Base-by-base conservation (phyloP, 305 asterid species). In the Lippia alba region DNA sequence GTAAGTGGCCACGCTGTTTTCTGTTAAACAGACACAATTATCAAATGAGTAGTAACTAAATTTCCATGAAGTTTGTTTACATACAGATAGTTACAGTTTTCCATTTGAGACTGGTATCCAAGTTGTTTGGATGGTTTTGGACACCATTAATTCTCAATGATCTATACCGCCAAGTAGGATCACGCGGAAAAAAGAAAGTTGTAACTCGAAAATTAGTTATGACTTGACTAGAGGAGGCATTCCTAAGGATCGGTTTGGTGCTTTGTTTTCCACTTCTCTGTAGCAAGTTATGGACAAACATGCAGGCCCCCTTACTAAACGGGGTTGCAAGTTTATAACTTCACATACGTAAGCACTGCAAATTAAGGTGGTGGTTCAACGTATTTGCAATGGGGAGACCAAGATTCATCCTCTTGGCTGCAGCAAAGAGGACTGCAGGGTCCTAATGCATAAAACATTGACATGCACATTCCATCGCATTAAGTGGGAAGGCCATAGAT, bases 201-300 rank as follows among this genome's bases (percentile, higher is more conserved):
- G 67, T 46, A 24, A 14, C 61, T 57, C n/a, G 49, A 9, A 57
- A 50, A 54, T 11, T 34, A 24, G 34, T 16, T 66, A 54, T 19
- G 56, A 14, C 66, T 20, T 16, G 45, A 46, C 20, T 50, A 61
- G 57, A 41, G 14, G 11, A 33, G 33, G 10, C 18, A 18, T 56
- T 66, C 50, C 61, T 5, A 24, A 32, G 56, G 66, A 61, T 55
- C 17, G 17, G 1, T 36, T 54, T 39, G 30, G 55, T 45, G 57
- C 48, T 33, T 12, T 20, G 34, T 46, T 51, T 59, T 39, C 70
- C 62, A 66, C 45, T 41, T 67, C 46, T 58, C 61, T 20, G 36
- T 11, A 39, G 55, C 41, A 53, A 49, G 58, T 49, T 72, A 64
- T 39, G 14, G 56, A 67, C 18, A 17, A 55, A 33, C 44, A 53